Percentiles rank a stretch among this genome's conserved stretches.
Conservation (phyloP, 805 yeast species). For the Yamadazyma olivae region DNA sequence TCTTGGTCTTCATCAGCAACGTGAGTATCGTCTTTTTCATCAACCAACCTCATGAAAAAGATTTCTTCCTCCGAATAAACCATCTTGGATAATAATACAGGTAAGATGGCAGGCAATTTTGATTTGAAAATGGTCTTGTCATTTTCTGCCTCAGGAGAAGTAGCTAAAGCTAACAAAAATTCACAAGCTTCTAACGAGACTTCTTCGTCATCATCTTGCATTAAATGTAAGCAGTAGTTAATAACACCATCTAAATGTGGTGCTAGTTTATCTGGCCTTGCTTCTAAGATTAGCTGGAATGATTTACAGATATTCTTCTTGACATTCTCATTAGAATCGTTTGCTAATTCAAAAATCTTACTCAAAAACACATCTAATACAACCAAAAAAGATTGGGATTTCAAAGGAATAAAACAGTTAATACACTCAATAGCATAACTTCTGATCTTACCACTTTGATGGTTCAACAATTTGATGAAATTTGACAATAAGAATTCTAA, state of each 20-base stretch:
- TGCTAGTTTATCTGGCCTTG: slow-evolving; percentile 72
- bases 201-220: slow-evolving; percentile 61
- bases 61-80: slow-evolving; percentile 84
- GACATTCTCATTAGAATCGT: slow-evolving; percentile 55
- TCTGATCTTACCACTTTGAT: slow-evolving; percentile 48
- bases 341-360: slow-evolving; percentile 67
- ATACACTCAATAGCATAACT: slow-evolving; percentile 67
- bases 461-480: slow-evolving; percentile 44
- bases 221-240: slow-evolving; percentile 76
- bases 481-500: slow-evolving; percentile 63
- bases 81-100: slow-evolving; percentile 76
- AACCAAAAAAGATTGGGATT: slow-evolving; percentile 60
- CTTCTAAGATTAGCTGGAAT: slow-evolving; percentile 67
- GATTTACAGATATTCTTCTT: slow-evolving; percentile 75
- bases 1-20: slow-evolving; percentile 85
- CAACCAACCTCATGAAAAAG: slow-evolving; percentile 58
- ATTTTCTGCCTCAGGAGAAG: slow-evolving; percentile 50
- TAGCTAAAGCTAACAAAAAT: slow-evolving; percentile 73
- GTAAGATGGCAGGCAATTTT: slow-evolving; percentile 63
- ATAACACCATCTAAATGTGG: slow-evolving; percentile 88
- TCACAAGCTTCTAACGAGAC: slow-evolving; percentile 94
- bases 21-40: slow-evolving; percentile 70
- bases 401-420: slow-evolving; percentile 69
- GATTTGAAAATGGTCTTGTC: slow-evolving; percentile 44
- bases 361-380: slow-evolving; percentile 65